phyloP scores from a whole-genome alignment of 2,329 filamentous ascomycete genomes.

The Verticillium alfalfae region DNA sequence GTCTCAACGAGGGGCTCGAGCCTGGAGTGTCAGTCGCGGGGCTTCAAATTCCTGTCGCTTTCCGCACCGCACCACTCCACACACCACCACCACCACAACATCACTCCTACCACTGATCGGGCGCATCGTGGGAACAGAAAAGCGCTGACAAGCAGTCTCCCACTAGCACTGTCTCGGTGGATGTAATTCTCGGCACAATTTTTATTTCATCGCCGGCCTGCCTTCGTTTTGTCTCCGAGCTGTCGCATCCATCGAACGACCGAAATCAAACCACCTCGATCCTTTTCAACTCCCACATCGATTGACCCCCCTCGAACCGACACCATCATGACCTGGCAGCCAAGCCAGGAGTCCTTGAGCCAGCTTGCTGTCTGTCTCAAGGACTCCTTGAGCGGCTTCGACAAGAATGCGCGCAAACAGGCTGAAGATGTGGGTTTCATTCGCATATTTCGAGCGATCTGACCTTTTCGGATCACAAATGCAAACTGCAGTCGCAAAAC shows the following conservation, averaged over 20 bases:
- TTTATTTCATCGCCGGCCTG: background rate
- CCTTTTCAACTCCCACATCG: conserved; percentile 3
- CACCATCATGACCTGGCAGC: conserved; percentile 80
- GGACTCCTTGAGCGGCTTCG: conserved; percentile 83
- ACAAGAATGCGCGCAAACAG: conserved; percentile 77
- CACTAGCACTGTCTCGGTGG: background rate
- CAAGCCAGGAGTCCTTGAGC: conserved; percentile 76
- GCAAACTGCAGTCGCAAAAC: background rate
- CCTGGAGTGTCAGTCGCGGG: background rate
- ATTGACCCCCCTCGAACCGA: conserved; percentile 7
- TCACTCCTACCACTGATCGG: background rate
- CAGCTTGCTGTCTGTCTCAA: conserved; percentile 86
- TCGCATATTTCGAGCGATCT: background rate
- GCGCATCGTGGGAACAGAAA: background rate
- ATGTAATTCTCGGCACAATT: background rate
- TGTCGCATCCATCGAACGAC: background rate
- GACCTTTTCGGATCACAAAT: background rate
- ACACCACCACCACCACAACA: background rate
- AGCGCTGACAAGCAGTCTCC: background rate
- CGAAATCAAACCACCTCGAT: background rate
- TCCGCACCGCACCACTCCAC: background rate
- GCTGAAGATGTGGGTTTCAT: conserved; percentile 64
- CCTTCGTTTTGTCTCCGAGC: background rate
- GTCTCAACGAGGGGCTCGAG: background rate
- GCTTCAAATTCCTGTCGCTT: background rate